phyloP scores from a whole-genome alignment of 441 rosid species.

The Jatropha podagrica region DNA sequence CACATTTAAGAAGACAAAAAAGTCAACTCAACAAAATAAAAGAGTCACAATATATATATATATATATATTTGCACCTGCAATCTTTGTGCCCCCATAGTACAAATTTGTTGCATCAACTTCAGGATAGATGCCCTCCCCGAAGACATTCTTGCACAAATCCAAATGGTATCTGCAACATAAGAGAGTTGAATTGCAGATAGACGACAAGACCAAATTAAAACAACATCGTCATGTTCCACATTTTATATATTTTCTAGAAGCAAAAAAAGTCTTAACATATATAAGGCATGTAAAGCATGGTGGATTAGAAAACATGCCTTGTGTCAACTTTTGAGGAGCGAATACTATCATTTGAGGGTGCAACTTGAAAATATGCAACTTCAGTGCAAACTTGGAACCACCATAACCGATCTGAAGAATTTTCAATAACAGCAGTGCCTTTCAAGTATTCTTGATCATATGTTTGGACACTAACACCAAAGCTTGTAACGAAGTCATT shows the following conservation, averaged over 20 bases:
- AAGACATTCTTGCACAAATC: conserved; percentile 85
- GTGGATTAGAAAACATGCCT: conserved; percentile 39
- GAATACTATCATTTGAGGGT: conserved; percentile 79
- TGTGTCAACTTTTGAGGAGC: conserved; percentile 80
- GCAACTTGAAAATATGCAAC: conserved; percentile 98
- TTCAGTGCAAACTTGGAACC: conserved; percentile 98
- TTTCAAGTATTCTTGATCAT: conserved; percentile 61
- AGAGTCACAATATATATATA: conserved; percentile 19
- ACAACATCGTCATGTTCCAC: background rate
- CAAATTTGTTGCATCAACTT: conserved; percentile 75
- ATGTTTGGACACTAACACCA: conserved; percentile 49
- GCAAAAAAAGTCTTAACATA: background rate
- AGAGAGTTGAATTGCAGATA: background rate
- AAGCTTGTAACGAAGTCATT: conserved; percentile 49
- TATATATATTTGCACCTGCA: conserved; percentile 46
- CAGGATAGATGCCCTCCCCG: conserved; percentile 76
- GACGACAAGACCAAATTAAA: background rate
- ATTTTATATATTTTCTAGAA: background rate
- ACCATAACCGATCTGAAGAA: conserved; percentile 74
- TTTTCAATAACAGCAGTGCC: conserved; percentile 42
- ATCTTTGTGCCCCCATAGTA: conserved; percentile 86
- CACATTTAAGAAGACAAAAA: background rate
- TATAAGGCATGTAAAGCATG: background rate
- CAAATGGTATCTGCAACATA: conserved; percentile 69
- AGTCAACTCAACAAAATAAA: conserved; percentile 2